Percentiles rank a stretch among this genome's conserved stretches.
These are phyloP conservation scores for Camellia japonica DNA, from an alignment of 148 eudicot genomes.

Conservation along the genomic window DNA sequence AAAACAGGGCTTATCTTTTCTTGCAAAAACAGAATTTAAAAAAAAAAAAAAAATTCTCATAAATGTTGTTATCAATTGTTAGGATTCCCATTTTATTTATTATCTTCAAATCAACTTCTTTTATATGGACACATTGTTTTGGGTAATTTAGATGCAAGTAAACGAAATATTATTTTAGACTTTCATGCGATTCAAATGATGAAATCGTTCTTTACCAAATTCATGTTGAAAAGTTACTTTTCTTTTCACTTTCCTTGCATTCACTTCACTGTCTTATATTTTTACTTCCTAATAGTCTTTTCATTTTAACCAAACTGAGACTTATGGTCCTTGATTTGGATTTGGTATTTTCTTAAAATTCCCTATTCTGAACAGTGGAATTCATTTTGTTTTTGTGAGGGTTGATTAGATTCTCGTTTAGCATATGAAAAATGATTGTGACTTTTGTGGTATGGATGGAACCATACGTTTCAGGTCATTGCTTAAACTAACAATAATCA, in stretches of 20 bases:
- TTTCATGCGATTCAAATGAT: no score
- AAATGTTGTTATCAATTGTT: no score
- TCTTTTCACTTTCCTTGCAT: neutral
- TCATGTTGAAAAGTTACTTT: neutral
- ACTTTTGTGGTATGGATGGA: neutral
- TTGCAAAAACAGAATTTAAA: no score
- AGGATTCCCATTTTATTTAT: no score
- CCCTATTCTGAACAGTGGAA: neutral
- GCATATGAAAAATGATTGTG: neutral
- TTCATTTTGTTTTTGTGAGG: neutral
- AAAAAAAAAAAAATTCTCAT: no score
- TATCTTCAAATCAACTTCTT: no score
- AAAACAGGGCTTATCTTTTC: no score
- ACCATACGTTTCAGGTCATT: neutral
- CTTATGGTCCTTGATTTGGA: neutral
- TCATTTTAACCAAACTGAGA: neutral
- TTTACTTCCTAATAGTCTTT: neutral
- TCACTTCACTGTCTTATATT: neutral
- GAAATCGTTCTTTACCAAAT: neutral
- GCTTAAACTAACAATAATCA: slow-evolving; percentile 8
- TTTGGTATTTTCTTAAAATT: neutral
- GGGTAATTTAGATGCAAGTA: no score
- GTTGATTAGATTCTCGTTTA: neutral
- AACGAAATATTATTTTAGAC: no score
- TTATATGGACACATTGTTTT: no score